Evolutionary conservation across 805 yeast species (phyloP).

Genomic region (Cyberlindnera misumaiensis): DNA sequence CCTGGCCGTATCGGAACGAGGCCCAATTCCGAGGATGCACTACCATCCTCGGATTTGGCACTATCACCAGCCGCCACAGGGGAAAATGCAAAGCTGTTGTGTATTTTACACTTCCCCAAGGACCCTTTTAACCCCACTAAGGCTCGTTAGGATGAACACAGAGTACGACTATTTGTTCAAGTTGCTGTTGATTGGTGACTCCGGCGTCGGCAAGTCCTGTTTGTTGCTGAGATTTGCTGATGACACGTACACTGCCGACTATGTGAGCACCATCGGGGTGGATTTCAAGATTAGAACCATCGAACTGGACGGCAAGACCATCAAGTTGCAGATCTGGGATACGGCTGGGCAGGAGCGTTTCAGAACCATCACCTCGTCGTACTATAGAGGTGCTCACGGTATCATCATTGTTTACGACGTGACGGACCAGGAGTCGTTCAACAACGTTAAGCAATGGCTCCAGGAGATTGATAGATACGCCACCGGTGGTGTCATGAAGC

Average conservation of each 20-base stretch:
- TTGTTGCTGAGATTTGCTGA: constrained; percentile 92
- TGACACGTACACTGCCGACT: constrained; percentile 93
- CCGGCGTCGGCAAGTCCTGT: constrained; percentile 98
- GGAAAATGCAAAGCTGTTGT: too few species aligned
- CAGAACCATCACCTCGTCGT: constrained; percentile 94
- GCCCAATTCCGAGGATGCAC: too few species aligned
- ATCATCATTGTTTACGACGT: constrained; percentile 97
- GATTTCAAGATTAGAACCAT: constrained; percentile 87
- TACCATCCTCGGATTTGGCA: too few species aligned
- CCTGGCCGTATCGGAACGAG: too few species aligned
- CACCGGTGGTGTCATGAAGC: constrained; percentile 93
- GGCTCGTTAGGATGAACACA: constrained; percentile 51
- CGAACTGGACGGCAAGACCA: constrained; percentile 94
- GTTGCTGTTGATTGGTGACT: constrained; percentile 91
- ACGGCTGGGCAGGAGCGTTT: constrained; percentile 99
- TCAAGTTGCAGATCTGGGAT: constrained; percentile 98
- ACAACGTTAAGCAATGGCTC: constrained; percentile 96
- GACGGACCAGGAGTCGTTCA: constrained; percentile 93
- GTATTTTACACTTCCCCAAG: too few species aligned
- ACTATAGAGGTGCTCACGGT: constrained; percentile 98
- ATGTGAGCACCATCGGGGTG: constrained; percentile 96
- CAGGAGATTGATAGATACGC: constrained; percentile 98
- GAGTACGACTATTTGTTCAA: constrained; percentile 98
- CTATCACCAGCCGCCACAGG: too few species aligned
- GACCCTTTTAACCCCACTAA: too few species aligned